Evolutionary conservation across 75 land plant genomes (phyloP), one percentile per base, ranked within the genome.

Genomic region (Cryptomeria japonica): DNA sequence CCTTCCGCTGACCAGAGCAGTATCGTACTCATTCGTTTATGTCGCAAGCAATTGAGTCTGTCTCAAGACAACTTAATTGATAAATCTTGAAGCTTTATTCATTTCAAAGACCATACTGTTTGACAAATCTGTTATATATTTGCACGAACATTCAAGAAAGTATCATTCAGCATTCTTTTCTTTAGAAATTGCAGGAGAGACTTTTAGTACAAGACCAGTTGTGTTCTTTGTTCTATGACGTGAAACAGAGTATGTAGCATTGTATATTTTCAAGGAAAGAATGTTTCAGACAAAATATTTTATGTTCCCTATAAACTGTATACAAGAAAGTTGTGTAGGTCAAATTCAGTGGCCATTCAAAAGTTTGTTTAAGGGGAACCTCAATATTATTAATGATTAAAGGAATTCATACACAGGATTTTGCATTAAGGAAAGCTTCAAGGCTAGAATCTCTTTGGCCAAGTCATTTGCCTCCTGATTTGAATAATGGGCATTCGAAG

Each of bases 401-500:
- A 84, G 55, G 49, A 84, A 34, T 53, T 55, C 86, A 49, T 55
- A 84, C 86, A 84, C 32, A 53, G 18, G 25, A 84, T 84, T 55
- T 55, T 55, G 32, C 3, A 34, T 9, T n/a, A 61, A 84, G 0
- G 56, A 16, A 36, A 51, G 19, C 64, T 90, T 87, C 91, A 92
- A 76, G 25, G 46, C 47, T 15, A 86, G 89, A 56, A 97, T 83
- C 64, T 94, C 95, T 87, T 89, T 89, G 28, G 92, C 88, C 68
- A 96, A 86, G 37, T 85, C 87, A 55, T 89, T 87, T 38, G 90
- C 91, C 80, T 94, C 94, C 72, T 87, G 89, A 76, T 42, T 31
- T 34, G 93, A 90, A 70, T 94, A 94, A 78, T 88, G 90, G 25
- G 94, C 72, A 86, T 87, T 96, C 1, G 92, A 82, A 90, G 42